phyloP scores from a whole-genome alignment of 2,329 filamentous ascomycete species.

The Tolypocladium ophioglossoides region DNA sequence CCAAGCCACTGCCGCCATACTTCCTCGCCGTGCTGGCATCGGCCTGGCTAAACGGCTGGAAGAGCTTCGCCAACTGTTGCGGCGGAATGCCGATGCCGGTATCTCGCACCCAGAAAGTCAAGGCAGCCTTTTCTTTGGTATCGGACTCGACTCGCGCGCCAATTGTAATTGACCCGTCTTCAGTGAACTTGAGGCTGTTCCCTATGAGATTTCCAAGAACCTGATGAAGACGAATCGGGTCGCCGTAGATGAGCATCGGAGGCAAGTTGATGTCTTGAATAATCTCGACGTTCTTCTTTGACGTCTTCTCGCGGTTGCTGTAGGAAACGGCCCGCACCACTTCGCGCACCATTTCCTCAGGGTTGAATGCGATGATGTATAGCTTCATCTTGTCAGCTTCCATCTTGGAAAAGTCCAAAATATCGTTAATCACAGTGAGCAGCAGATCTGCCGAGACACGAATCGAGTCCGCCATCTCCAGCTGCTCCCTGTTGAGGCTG shows the following conservation, averaged over 20 bases:
- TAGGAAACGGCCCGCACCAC: conserved; percentile 57
- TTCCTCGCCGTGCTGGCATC: conserved; percentile 83
- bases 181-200: conserved; percentile 92
- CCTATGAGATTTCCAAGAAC: conserved; percentile 75
- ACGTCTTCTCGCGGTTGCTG: conserved; percentile 53
- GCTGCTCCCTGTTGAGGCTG: conserved; percentile 61
- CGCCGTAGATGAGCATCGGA: conserved; percentile 60
- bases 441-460: conserved; percentile 77
- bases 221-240: conserved; percentile 56
- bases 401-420: conserved; percentile 90
- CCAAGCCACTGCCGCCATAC: conserved; percentile 85
- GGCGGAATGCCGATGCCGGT: conserved; percentile 86
- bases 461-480: conserved; percentile 81
- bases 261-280: conserved; percentile 62
- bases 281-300: conserved; percentile 51
- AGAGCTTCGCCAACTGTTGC: conserved; percentile 73
- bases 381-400: conserved; percentile 82
- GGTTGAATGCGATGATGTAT: conserved; percentile 59
- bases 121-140: conserved; percentile 55
- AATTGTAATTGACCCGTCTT: conserved; percentile 76
- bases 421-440: conserved; percentile 90
- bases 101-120: conserved; percentile 80
- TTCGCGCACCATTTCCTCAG: conserved; percentile 55
- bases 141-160: conserved; percentile 64
- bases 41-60: conserved; percentile 87